Evolutionary conservation across 345 rosid genomes (phyloP).

Genomic region (Populus nigra): DNA sequence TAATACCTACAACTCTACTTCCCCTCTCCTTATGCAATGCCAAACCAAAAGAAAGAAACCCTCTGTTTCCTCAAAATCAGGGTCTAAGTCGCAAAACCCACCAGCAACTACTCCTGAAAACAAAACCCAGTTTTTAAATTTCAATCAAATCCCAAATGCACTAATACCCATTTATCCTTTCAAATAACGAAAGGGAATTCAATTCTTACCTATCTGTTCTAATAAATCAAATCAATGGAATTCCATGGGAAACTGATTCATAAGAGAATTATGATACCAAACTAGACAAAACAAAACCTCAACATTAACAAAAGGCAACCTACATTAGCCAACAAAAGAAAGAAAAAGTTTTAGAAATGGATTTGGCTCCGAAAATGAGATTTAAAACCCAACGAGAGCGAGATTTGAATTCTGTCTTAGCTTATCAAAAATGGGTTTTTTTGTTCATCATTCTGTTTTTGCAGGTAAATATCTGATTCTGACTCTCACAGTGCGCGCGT

Average conservation of each 20-base stretch:
- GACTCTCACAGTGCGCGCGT: background rate
- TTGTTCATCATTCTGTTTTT: background rate
- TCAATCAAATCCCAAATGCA: background rate
- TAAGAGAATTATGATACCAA: background rate
- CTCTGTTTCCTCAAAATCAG: background rate
- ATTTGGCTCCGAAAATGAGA: background rate
- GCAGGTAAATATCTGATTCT: background rate
- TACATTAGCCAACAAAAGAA: background rate
- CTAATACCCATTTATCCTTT: background rate
- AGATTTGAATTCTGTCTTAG: background rate
- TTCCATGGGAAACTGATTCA: background rate
- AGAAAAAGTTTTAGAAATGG: background rate
- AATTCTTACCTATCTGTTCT: background rate
- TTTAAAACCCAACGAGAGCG: background rate
- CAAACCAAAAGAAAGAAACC: background rate
- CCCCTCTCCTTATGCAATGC: background rate
- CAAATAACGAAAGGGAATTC: background rate
- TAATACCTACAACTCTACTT: background rate
- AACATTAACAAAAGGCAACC: background rate
- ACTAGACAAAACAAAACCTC: background rate
- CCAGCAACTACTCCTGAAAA: background rate
- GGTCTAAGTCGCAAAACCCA: background rate
- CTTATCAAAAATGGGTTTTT: background rate
- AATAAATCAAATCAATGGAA: background rate
- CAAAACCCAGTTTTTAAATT: background rate